Conservation (phyloP, 2,329 filamentous ascomycete genomes). For the Dactylonectria estremocensis region DNA sequence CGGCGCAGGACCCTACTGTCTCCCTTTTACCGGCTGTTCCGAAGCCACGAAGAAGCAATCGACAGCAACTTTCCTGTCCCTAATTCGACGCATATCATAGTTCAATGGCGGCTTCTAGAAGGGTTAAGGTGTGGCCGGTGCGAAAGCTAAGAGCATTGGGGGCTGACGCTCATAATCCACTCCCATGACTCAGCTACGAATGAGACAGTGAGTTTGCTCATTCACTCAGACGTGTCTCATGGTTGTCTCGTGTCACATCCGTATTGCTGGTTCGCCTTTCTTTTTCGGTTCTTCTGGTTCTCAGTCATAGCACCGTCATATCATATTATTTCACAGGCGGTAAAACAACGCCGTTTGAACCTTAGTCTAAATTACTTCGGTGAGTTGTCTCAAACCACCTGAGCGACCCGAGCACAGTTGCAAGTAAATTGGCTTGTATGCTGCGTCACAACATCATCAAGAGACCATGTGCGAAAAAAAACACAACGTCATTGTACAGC, state of each 20-base stretch:
- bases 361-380: neutral
- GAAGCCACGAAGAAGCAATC: neutral
- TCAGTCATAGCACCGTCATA: conserved; percentile 1
- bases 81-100: conserved; percentile 3
- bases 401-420: neutral
- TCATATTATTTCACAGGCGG: neutral
- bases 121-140: conserved; percentile 6
- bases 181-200: conserved; percentile 6
- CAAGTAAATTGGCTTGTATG: neutral
- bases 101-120: neutral
- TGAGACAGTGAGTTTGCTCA: conserved; percentile 10
- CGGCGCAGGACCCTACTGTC: conserved; percentile 3
- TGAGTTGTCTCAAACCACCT: neutral
- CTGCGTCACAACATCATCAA: neutral
- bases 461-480: neutral
- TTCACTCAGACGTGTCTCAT: neutral
- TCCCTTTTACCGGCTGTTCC: conserved; percentile 20
- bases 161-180: neutral
- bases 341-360: neutral
- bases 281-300: conserved; percentile 22
- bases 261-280: neutral
- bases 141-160: conserved; percentile 9
- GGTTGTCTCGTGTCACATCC: neutral
- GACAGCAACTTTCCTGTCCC: conserved; percentile 23
- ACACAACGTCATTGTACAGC: too few relatives aligned